Evolutionary conservation across 176 grass and related monocot species (phyloP), one percentile per base, ranked within the genome.

Genomic region (Carex cristatella): DNA sequence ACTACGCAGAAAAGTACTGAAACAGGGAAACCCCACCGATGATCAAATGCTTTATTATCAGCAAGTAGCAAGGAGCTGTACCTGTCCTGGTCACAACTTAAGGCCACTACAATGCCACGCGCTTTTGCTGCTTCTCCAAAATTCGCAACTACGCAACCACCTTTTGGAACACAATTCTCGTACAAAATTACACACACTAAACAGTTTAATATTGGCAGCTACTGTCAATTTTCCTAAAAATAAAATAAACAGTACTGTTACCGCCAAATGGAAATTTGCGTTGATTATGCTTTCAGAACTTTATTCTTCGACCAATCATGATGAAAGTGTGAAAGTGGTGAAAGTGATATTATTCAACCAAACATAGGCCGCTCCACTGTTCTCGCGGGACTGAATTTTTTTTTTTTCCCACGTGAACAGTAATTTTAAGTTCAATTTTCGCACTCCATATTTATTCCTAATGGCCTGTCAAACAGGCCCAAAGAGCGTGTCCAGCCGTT

Each of bases 91-190:
- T 23, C 70, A 75, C 44, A 75, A 53, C 70, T 46, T 48, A 76
- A 76, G 71, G 71, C 71, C 48, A 76, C 10, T 30, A 76, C 11
- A 54, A 13, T 6, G 46, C 71, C 71, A 76, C 71, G 71, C 71
- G 71, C 5, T 54, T 54, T 76, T 14, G 71, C 23, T 31, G 54
- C 46, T 76, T 13, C 44, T 55, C 71, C 71, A 76, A 76, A 31
- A 46, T 46, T 46, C 44, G 42, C 71, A 53, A 30, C 19, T 3
- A 10, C 44, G 10, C 71, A 53, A 13, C 19, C 1, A 10, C 19
- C 6, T 76, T 76, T 76, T 30, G 46, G 70, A n/a, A 23, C n/a
- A 15, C 44, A 8, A 23, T 73, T 73, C 7, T 54, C 46, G 11
- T 11, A 3, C 10, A 76, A 31, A 54, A 54, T 55, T 31, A 13